Evolutionary conservation across 768 basidiomycete genomes (phyloP), one percentile per base, ranked within the genome.

Genomic region (Chalciporus chontae): DNA sequence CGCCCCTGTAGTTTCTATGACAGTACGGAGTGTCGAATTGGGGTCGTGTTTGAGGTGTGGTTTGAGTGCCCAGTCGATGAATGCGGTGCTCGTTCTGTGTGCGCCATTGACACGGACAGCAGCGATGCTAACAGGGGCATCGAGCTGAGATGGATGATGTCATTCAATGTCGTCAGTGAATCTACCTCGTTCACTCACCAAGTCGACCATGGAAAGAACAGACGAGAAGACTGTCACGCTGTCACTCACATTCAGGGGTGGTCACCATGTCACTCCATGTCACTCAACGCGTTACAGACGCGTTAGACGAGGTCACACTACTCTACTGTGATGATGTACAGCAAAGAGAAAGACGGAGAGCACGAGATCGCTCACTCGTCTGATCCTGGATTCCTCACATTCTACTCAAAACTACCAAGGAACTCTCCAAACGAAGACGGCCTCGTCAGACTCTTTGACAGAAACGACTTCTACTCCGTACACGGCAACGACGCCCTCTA

Each of bases 401-500:
- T 87, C 69, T 89, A 85, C 61, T 62, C 66, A 8, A 77, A 72
- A 38, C 73, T 91, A 5, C 80, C 80, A 0, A 62, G 72, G 42
- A 89, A 86, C 56, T 83, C 85, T 0, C 85, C 87, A 5, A n/a
- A 40, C 0, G 83, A 84, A 47, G 78, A 78, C 8, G 95, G 94
- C 18, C 87, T 87, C 7, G 74, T 98, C 43, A 83, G 96, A 11
- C 81, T 99, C 14, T 97, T 98, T 66, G 82, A 85, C 60, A 84
- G 93, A 21, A 78, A 77, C 59, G 83, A 88, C 14, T 97, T 79
- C 69, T 97, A 91, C 71, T 82, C 85, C n/a, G 85, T 84, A 1
- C 92, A 97, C 62, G 94, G 93, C 0, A 71, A 80, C 5, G 94
- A 97, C 67, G 95, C 95, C 0, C 72, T 81, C n/a, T 92, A 83